phyloP scores from a whole-genome alignment of 2,329 filamentous ascomycete genomes.

The Thelonectria discophora region DNA sequence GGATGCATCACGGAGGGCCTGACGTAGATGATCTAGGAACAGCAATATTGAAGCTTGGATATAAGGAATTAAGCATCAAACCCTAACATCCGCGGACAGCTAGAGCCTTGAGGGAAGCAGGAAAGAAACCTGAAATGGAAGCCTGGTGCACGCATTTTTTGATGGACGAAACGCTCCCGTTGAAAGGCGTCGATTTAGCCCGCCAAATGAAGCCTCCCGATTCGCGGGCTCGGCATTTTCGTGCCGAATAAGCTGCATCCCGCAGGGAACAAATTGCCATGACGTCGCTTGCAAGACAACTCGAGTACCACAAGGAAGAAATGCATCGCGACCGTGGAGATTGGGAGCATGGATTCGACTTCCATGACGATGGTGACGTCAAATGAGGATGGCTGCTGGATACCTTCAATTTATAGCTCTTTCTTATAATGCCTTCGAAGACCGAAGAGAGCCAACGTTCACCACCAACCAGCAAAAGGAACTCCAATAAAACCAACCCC shows the following conservation, averaged over 20 bases:
- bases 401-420: not conserved
- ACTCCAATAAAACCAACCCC: not conserved
- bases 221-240: slow-evolving; percentile 1
- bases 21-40: not conserved
- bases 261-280: not conserved
- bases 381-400: not conserved
- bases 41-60: not conserved
- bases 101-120: not conserved
- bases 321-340: not conserved
- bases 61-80: not conserved
- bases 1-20: not conserved
- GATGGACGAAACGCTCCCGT: not conserved
- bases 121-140: not conserved
- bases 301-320: not conserved
- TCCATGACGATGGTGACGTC: slow-evolving; percentile 19
- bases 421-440: not conserved
- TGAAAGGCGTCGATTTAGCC: not conserved
- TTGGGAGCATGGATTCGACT: not conserved
- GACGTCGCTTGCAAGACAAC: not conserved
- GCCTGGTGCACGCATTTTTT: not conserved
- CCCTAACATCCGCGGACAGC: not conserved
- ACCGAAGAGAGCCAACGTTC: not conserved
- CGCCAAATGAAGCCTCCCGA: not conserved
- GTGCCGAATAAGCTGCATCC: not conserved
- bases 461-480: not conserved